Base-by-base conservation (phyloP, 495 filamentous ascomycete genomes). In the Tuber melanosporum region DNA sequence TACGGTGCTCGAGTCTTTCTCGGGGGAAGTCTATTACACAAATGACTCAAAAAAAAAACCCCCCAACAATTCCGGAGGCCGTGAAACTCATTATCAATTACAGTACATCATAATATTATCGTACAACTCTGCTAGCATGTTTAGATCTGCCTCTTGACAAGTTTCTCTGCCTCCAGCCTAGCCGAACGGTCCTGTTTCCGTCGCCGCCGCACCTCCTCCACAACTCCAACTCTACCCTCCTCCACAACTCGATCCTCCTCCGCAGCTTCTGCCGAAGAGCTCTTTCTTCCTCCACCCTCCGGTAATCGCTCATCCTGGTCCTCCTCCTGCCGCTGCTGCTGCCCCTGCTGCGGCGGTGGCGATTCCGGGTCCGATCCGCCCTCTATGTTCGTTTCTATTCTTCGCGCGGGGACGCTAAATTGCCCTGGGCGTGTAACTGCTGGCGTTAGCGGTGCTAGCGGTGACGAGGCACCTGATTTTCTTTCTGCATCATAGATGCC, bases 111-210 rank as follows among this genome's bases (percentile, higher is more conserved):
- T 36, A 66, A 1, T 32, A 17, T 2, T 66, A 36, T 66, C 57
- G 26, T 66, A 66, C 26, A 62, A 17, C 57, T 36, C 26, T 14
- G 12, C 57, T 26, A 36, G 57, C 26, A 36, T 36, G 12, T 66
- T 26, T 46, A 79, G 36, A 79, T 79, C 62, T 76, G 77, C 15
- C 77, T 71, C 46, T 73, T 79, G 22, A 79, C 77, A 15, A 73
- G 32, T 26, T 44, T 76, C 71, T 77, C 77, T 17, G 71, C 77
- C n/a, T 69, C 45, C 36, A 71, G 36, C 44, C 26, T 43, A 5
- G 47, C n/a, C 26, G 66, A 14, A 12, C 70, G 42, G 12, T 45
- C 73, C 72, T 41, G 44, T 70, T 57, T 14, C 17, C 36, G 47
- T 42, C 20, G 57, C 15, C n/a, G 43, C 6, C 69, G 52, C 52